Base-by-base conservation (phyloP, 2,329 filamentous ascomycete genomes). In the Paracamarosporium sp. region DNA sequence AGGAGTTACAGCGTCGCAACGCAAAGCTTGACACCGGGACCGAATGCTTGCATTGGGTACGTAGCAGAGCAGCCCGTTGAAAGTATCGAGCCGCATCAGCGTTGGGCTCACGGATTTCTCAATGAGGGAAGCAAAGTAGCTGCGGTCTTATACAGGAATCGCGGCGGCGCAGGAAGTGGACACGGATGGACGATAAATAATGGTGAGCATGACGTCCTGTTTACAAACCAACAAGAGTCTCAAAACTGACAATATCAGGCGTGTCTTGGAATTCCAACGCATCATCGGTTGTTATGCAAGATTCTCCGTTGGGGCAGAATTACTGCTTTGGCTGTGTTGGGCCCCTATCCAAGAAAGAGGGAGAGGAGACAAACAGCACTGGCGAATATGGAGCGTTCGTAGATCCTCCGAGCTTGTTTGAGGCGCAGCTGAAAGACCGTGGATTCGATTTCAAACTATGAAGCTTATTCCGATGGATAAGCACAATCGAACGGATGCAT, bases 111-210 rank as follows among this genome's bases (percentile, higher is more conserved):
- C 41, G 55, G 59, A 13, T 58, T 60, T 27, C 41, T 60, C 24
- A 56, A 55, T 15, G 58, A 60, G 40, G 52, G 51, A 4, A 45
- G 44, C 27, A 55, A 46, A 35, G 36, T 25, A 2, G 55, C 30
- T 5, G 35, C 38, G 1, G 50, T 60, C n/a, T 7, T 54, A 9
- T 57, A 44, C 15, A 54, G 50, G 24, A 60, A 60, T 46, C 53
- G 57, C 7, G 54, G 33, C 12, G 20, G 25, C 13, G 54, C 57
- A 2, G 57, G 57, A 11, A 44, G 20, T 24, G 57, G 57, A 17
- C 57, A 60, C 46, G 57, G 54, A 8, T 60, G 57, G 57, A 57
- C 57, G 6, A 33, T 57, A 7, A 57, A 54, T 20, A 57, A 60
- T 35, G 57, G 54, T 50, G n/a, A 31, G 36, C 11, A 6, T 20